Percentiles rank a stretch among this genome's conserved stretches.
Evolutionary conservation across 345 rosid species (phyloP).

Genomic region (Eutrema yunnanense): DNA sequence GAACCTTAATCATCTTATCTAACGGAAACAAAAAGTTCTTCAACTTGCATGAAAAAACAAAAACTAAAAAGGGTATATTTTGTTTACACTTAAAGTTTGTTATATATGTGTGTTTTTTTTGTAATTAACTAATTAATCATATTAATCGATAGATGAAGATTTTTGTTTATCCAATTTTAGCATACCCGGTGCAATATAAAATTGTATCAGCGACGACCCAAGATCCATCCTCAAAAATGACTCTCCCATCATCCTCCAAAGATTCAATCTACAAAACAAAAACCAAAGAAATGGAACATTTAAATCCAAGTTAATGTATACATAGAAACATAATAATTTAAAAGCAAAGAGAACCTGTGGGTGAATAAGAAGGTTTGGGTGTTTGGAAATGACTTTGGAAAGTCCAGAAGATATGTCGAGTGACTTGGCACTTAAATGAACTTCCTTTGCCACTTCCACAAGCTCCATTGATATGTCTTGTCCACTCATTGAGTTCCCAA

Average conservation of each 20-base stretch:
- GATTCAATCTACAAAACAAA: conserved; percentile 47
- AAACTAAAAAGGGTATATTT: too few species aligned
- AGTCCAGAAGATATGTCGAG: conserved; percentile 50
- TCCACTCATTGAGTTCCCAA: conserved; percentile 81
- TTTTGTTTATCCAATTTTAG: background rate
- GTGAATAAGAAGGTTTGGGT: conserved; percentile 46
- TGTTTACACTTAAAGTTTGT: background rate
- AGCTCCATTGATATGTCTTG: conserved; percentile 94
- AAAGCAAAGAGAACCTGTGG: conserved; percentile 46
- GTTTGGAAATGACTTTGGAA: conserved; percentile 68
- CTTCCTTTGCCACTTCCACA: conserved; percentile 67
- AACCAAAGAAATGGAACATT: background rate
- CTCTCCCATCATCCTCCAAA: conserved; percentile 62
- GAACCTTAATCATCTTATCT: conserved; percentile 1
- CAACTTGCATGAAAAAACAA: background rate
- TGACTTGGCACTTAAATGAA: conserved; percentile 66
- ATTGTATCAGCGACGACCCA: conserved; percentile 62
- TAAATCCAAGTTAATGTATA: background rate
- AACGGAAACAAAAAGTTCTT: conserved; percentile 5
- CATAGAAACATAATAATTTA: background rate
- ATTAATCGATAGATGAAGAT: background rate
- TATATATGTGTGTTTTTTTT: background rate
- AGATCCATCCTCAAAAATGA: conserved; percentile 56
- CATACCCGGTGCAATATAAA: conserved; percentile 91
- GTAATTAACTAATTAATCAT: background rate